Conservation (phyloP, 2,329 filamentous ascomycete genomes). For the Pestalotiopsis sp. region DNA sequence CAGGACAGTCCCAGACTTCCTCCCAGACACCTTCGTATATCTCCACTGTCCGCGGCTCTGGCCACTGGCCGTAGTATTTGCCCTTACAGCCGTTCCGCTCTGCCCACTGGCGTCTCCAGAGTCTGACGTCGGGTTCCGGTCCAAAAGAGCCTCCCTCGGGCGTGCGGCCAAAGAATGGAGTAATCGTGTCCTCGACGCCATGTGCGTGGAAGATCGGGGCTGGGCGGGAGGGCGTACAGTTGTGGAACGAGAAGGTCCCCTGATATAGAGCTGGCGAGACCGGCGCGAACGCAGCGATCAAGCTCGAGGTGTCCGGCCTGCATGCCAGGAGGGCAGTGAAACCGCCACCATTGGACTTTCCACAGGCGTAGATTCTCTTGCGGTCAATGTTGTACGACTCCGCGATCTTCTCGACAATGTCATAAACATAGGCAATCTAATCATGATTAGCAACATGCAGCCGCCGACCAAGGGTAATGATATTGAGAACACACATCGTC, state of each 20-base stretch:
- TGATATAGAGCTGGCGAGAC: conserved; percentile 23
- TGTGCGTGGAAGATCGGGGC: conserved; percentile 22
- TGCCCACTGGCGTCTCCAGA: conserved; percentile 23
- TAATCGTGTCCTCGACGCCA: conserved; percentile 21
- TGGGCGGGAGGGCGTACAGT: conserved; percentile 18
- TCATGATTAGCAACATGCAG: neutral
- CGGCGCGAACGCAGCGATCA: conserved; percentile 22
- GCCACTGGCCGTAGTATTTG: conserved; percentile 17
- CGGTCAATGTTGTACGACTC: conserved; percentile 23
- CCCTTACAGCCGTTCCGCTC: conserved; percentile 20
- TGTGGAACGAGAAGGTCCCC: conserved; percentile 20
- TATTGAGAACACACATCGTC: conserved; percentile 20
- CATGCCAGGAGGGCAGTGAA: conserved; percentile 23
- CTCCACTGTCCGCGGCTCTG: conserved; percentile 17
- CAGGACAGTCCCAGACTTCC: conserved; percentile 22
- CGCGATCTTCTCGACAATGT: conserved; percentile 24
- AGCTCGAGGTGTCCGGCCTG: conserved; percentile 19
- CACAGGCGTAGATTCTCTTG: conserved; percentile 23
- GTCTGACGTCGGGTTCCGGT: conserved; percentile 20
- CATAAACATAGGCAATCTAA: conserved; percentile 26
- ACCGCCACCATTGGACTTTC: conserved; percentile 24
- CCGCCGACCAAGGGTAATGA: neutral
- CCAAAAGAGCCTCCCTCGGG: conserved; percentile 19
- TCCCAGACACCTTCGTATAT: conserved; percentile 21
- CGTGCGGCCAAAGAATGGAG: conserved; percentile 19